A percentile compares a stretch with the other conserved stretches of the same genome.
Conservation (phyloP, 345 rosid genomes). For the Draba incana region DNA sequence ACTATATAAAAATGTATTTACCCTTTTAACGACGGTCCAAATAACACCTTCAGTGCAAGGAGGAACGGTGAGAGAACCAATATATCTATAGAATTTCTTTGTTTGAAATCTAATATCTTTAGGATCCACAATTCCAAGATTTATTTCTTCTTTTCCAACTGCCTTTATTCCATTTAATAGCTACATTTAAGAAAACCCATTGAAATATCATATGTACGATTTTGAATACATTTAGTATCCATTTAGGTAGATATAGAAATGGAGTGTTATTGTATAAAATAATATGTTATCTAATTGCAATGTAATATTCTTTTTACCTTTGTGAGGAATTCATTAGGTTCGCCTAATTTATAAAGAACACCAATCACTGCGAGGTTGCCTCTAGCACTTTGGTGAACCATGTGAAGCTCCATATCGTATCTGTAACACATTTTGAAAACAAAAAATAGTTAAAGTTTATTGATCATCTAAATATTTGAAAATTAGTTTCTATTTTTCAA, state of each 20-base stretch:
- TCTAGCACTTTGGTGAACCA: slow-evolving; percentile 51
- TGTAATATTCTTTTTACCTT: slow-evolving; percentile 43
- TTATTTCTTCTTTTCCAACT: slow-evolving; percentile 37
- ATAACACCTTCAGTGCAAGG: slow-evolving; percentile 77
- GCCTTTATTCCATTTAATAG: slow-evolving; percentile 46
- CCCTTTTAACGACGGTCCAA: slow-evolving; percentile 67
- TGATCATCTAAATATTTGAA: neutral
- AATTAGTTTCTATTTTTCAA: neutral
- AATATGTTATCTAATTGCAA: too few relatives aligned
- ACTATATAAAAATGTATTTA: neutral
- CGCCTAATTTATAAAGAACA: slow-evolving; percentile 60
- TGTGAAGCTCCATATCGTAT: slow-evolving; percentile 62
- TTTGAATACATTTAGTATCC: neutral
- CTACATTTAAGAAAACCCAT: slow-evolving; percentile 38
- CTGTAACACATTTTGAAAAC: slow-evolving; percentile 35
- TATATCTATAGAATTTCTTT: slow-evolving; percentile 62
- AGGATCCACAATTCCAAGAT: slow-evolving; percentile 57
- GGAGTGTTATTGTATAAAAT: too few relatives aligned
- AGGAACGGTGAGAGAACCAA: slow-evolving; percentile 73
- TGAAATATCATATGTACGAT: neutral
- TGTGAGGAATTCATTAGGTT: slow-evolving; percentile 56
- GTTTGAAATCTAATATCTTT: slow-evolving; percentile 51
- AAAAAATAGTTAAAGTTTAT: neutral
- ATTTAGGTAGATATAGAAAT: too few relatives aligned
- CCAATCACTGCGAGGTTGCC: slow-evolving; percentile 54